Percentiles rank a stretch among this genome's conserved stretches.
These are phyloP conservation scores for Eragrostis tef DNA, from an alignment of 202 grass and related monocot genomes.

Conservation along the genomic window DNA sequence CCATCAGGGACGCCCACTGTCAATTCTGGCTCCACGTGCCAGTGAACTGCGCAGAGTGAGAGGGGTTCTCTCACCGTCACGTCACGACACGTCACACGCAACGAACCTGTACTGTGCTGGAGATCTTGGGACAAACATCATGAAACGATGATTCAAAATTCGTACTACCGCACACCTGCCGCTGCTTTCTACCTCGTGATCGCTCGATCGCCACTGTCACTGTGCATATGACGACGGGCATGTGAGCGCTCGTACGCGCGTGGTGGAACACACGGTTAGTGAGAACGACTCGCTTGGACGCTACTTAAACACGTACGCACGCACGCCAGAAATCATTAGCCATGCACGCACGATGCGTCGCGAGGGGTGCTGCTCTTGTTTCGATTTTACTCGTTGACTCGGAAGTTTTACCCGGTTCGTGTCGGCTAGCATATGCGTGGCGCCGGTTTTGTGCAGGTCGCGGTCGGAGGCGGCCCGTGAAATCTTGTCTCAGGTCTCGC, in stretches of 20 bases:
- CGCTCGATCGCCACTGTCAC: background rate
- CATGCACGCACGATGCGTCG: background rate
- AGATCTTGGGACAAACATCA: slow-evolving; percentile 22
- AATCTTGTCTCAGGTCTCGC: background rate
- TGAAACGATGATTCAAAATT: slow-evolving; percentile 10
- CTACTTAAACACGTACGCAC: slow-evolving; percentile 29
- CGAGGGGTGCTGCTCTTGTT: too few species aligned
- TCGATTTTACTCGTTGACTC: background rate
- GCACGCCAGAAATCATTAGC: slow-evolving; percentile 24
- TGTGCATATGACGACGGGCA: slow-evolving; percentile 7
- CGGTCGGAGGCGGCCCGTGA: background rate
- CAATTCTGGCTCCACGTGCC: too few species aligned
- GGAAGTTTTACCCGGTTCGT: background rate
- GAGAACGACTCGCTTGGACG: slow-evolving; percentile 37
- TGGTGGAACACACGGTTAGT: background rate
- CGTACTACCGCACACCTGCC: background rate
- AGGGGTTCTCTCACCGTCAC: too few species aligned
- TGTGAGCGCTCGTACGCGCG: slow-evolving; percentile 30
- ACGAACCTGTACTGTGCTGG: background rate
- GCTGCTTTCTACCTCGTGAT: background rate
- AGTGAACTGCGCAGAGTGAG: too few species aligned
- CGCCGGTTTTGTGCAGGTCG: background rate
- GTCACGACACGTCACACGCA: background rate
- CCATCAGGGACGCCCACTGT: too few species aligned
- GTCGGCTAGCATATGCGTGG: background rate